These are phyloP conservation scores for Mycocalia duriaeana DNA, from an alignment of 1,284 basidiomycete genomes.

Conservation along the genomic window DNA sequence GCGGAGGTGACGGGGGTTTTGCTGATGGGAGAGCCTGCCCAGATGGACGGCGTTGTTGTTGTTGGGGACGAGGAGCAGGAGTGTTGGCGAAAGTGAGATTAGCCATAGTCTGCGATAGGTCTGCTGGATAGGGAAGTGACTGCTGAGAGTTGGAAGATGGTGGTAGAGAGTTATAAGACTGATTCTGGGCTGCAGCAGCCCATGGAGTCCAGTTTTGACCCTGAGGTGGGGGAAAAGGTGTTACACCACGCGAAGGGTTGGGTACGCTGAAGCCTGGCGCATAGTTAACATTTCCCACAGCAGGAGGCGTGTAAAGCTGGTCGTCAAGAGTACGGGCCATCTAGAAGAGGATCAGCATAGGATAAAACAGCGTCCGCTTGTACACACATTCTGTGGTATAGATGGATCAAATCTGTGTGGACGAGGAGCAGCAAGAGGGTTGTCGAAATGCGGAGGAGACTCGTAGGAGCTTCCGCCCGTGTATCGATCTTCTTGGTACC, in stretches of 20 bases:
- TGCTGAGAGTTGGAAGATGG: conserved; percentile 11
- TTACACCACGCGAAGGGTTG: conserved; percentile 10
- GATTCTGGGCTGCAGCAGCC: conserved; percentile 6
- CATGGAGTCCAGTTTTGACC: conserved; percentile 24
- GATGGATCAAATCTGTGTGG: conserved; percentile 59
- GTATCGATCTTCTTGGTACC: conserved; percentile 15
- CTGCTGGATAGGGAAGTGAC: conserved; percentile 16
- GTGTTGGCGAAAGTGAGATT: not conserved
- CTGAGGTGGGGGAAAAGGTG: conserved; percentile 20
- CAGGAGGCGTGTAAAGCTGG: conserved; percentile 25
- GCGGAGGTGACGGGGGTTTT: conserved; percentile 8
- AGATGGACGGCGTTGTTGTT: not conserved
- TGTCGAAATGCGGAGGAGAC: conserved; percentile 46
- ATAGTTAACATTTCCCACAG: conserved; percentile 18
- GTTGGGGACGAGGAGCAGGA: not conserved
- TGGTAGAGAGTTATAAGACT: conserved; percentile 9
- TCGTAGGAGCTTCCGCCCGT: conserved; percentile 18
- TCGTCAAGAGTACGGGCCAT: conserved; percentile 61
- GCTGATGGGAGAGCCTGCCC: conserved; percentile 4
- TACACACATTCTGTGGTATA: conserved; percentile 58
- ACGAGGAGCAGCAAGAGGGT: conserved; percentile 64
- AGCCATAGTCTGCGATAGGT: conserved; percentile 6
- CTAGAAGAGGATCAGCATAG: conserved; percentile 26
- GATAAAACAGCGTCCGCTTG: conserved; percentile 6
- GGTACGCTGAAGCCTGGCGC: conserved; percentile 22